Evolutionary conservation across 2,329 filamentous ascomycete genomes (phyloP), one percentile per base, ranked within the genome.

Genomic region (Diplocarpon mali): DNA sequence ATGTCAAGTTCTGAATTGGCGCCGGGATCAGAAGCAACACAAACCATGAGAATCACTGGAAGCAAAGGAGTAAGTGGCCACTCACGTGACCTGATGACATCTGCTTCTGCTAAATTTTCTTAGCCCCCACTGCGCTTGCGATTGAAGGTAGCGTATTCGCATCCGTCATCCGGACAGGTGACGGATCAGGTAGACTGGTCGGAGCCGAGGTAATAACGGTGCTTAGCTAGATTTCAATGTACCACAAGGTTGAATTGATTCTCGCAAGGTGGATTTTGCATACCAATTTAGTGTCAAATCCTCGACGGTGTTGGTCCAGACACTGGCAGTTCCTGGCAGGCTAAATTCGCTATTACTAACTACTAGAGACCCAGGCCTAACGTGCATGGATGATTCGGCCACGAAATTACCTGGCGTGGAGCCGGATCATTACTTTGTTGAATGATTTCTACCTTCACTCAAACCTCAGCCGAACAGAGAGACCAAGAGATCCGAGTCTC

Each of bases 161-260:
- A 84, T 63, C 78, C 83, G 46, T 75, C 76, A 46, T 76, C 71
- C 17, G 79, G 79, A 42, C 75, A 82, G 50, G 73, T 93, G 14
- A 83, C 83, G 62, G 92, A 98, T 60, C 89, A 96, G 67, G 88
- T 96, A 47, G 93, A 95, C 68, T 98, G 92, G 92, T 82, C 85
- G 27, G 92, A 98, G 66, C 81, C 87, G 15, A 57, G 44, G 45
- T 62, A 17, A 48, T 30, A 14, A 15, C 24, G 17, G 16, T 2
- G 20, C 38, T 10, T 45, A 35, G 43, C 36, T 35, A 42, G 40
- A n/a, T 12, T 38, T 38, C 24, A 43, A 15, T n/a, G 8, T 24
- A 31, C 37, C 13, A 32, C 16, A 24, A 43, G 20, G 15, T 29
- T 7, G 5, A 29, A 30, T 24, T 24, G 20, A 44, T 28, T 27